phyloP scores from a whole-genome alignment of 2,329 filamentous ascomycete genomes.

The Paracoccidioides lutzii region DNA sequence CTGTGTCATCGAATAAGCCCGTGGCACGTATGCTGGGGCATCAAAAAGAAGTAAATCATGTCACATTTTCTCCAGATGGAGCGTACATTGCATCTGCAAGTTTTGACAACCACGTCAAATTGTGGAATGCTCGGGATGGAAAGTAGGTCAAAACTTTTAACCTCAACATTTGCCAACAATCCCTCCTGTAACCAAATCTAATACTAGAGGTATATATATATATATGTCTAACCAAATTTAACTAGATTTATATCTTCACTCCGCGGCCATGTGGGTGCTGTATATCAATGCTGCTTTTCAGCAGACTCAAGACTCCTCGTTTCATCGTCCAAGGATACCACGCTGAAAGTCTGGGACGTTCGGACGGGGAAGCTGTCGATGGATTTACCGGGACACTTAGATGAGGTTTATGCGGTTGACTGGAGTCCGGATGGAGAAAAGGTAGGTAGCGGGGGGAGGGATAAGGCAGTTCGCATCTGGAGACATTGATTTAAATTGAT shows the following conservation, averaged over 20 bases:
- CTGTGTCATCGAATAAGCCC: slow-evolving; percentile 63
- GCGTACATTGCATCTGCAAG: slow-evolving; percentile 72
- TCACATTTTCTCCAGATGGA: slow-evolving; percentile 86
- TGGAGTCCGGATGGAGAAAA: slow-evolving; percentile 86
- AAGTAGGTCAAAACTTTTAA: slow-evolving; percentile 27
- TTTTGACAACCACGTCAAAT: slow-evolving; percentile 90
- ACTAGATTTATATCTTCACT: slow-evolving; percentile 70
- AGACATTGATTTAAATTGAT: slow-evolving; percentile 35
- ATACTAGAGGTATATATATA: slow-evolving; percentile 4
- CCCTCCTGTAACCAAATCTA: neutral
- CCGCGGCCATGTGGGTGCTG: slow-evolving; percentile 76
- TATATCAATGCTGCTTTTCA: slow-evolving; percentile 87
- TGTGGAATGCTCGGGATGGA: slow-evolving; percentile 69
- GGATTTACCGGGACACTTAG: slow-evolving; percentile 80
- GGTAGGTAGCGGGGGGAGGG: slow-evolving; percentile 84
- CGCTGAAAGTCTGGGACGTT: slow-evolving; percentile 90
- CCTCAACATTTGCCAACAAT: neutral
- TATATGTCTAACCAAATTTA: slow-evolving; percentile 1
- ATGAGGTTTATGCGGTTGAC: slow-evolving; percentile 88
- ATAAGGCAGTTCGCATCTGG: slow-evolving; percentile 62
- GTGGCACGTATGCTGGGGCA: slow-evolving; percentile 83
- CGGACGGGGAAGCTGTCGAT: slow-evolving; percentile 65
- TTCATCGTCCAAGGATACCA: slow-evolving; percentile 81
- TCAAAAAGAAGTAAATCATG: slow-evolving; percentile 93
- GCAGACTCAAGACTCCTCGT: slow-evolving; percentile 83